A percentile compares a stretch with the other conserved stretches of the same genome.
Conservation (phyloP, 768 basidiomycete species). For the Mycena capillaripes region DNA sequence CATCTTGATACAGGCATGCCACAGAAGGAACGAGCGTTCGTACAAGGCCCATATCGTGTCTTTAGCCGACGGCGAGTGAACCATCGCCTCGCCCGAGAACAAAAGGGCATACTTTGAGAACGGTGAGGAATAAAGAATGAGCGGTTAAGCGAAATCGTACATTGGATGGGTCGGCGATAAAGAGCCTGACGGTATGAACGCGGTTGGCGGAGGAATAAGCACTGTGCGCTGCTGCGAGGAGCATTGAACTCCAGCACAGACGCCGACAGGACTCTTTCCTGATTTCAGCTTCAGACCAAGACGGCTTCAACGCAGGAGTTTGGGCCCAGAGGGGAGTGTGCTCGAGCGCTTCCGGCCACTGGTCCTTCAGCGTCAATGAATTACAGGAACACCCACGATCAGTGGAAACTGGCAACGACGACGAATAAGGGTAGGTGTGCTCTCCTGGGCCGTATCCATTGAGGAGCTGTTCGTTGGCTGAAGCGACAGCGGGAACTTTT, state of each 20-base stretch:
- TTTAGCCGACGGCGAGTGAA: slow-evolving; percentile 62
- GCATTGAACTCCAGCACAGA: slow-evolving; percentile 80
- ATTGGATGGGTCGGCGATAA: slow-evolving; percentile 75
- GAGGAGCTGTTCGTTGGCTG: neutral
- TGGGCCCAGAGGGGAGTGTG: slow-evolving; percentile 74
- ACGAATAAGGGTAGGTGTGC: neutral
- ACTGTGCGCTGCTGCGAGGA: slow-evolving; percentile 74
- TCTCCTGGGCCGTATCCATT: neutral
- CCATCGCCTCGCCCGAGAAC: slow-evolving; percentile 79
- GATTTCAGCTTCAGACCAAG: slow-evolving; percentile 74
- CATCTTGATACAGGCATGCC: slow-evolving; percentile 80
- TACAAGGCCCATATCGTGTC: slow-evolving; percentile 84
- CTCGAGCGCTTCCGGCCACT: slow-evolving; percentile 65
- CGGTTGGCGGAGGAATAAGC: slow-evolving; percentile 67
- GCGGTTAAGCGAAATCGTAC: slow-evolving; percentile 53
- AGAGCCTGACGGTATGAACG: slow-evolving; percentile 60
- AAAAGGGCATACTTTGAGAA: slow-evolving; percentile 72
- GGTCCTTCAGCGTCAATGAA: slow-evolving; percentile 63
- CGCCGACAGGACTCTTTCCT: slow-evolving; percentile 80
- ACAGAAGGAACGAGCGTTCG: slow-evolving; percentile 77
- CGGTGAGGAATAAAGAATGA: slow-evolving; percentile 3
- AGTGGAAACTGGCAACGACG: slow-evolving; percentile 15
- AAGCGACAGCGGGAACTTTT: slow-evolving; percentile 61
- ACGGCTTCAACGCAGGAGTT: slow-evolving; percentile 73
- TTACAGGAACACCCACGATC: slow-evolving; percentile 60